A percentile compares a stretch with the other conserved stretches of the same genome.
These are phyloP conservation scores for Domatiomyces catenatus DNA, from an alignment of 2,329 filamentous ascomycete species.

Conservation along the genomic window DNA sequence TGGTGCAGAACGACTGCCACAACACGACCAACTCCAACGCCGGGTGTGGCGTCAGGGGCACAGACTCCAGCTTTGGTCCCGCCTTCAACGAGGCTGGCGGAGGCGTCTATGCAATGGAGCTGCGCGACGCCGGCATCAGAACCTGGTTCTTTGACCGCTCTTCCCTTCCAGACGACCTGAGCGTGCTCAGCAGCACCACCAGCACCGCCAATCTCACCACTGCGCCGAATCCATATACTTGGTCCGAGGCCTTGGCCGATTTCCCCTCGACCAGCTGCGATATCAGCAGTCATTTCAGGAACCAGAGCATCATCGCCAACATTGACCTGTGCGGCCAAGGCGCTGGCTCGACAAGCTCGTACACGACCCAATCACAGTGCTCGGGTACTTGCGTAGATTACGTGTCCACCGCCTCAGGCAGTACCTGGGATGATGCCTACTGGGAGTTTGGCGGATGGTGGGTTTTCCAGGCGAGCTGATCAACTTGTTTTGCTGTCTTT, in stretches of 20 bases:
- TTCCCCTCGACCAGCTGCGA: conserved; percentile 49
- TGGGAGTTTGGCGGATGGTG: conserved; percentile 59
- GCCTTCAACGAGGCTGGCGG: conserved; percentile 37
- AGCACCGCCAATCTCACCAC: conserved; percentile 23
- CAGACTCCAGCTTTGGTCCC: conserved; percentile 29
- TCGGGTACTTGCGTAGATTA: conserved; percentile 50
- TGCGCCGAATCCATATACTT: conserved; percentile 30
- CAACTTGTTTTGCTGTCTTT: conserved; percentile 4
- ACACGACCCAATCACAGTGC: conserved; percentile 37
- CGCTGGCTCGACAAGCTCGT: conserved; percentile 31
- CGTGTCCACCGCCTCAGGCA: conserved; percentile 47
- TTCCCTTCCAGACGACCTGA: conserved; percentile 31
- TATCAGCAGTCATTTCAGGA: conserved; percentile 44
- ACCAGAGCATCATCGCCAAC: conserved; percentile 51
- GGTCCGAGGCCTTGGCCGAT: conserved; percentile 29
- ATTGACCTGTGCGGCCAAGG: conserved; percentile 49
- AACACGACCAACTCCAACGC: conserved; percentile 24
- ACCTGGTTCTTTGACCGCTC: conserved; percentile 46
- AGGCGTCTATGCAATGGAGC: conserved; percentile 60
- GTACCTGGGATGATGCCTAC: conserved; percentile 53
- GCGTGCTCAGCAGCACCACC: conserved; percentile 16
- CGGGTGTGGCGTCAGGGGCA: conserved; percentile 27
- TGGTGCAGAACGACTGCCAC: conserved; percentile 35
- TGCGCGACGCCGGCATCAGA: conserved; percentile 55
- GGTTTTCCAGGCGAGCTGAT: conserved; percentile 36